A percentile compares a stretch with the other conserved stretches of the same genome.
phyloP scores from a whole-genome alignment of 208 protist genomes.

The Leishmania mexicana region DNA sequence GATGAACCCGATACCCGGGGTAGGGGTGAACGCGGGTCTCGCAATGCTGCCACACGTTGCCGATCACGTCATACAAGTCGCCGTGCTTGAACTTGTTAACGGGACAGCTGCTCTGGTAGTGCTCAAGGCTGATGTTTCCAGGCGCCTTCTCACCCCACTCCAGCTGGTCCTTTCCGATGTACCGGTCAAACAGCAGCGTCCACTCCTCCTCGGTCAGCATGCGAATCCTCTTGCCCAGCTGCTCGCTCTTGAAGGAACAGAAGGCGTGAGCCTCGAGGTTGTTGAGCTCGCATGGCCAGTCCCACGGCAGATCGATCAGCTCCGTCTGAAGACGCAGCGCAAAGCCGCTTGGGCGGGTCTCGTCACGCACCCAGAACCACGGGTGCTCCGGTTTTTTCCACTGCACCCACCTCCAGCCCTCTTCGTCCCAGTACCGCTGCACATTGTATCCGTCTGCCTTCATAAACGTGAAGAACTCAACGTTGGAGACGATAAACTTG shows the following conservation, averaged over 20 bases:
- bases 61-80: constrained; percentile 92
- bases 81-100: constrained; percentile 87
- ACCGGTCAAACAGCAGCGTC: constrained; percentile 85
- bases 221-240: constrained; percentile 73
- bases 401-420: constrained; percentile 96
- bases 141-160: constrained; percentile 69
- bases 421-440: constrained; percentile 94
- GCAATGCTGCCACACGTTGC: constrained; percentile 97
- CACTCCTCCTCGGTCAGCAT: constrained; percentile 93
- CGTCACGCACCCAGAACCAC: constrained; percentile 94
- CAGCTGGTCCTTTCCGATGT: constrained; percentile 76
- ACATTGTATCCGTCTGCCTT: constrained; percentile 91
- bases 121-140: constrained; percentile 90
- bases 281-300: constrained; percentile 97
- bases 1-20: constrained; percentile 91
- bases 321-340: constrained; percentile 91
- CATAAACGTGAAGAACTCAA: constrained; percentile 94
- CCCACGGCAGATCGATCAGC: constrained; percentile 93
- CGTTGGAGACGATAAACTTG: constrained; percentile 96
- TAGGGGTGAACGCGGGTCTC: constrained; percentile 92
- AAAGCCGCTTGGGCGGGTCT: constrained; percentile 72
- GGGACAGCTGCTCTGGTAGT: constrained; percentile 82
- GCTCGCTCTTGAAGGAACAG: constrained; percentile 92
- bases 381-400: constrained; percentile 92
- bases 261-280: constrained; percentile 96